These are phyloP conservation scores for Naganishia antarctica DNA, from an alignment of 768 basidiomycete genomes.

Conservation along the genomic window DNA sequence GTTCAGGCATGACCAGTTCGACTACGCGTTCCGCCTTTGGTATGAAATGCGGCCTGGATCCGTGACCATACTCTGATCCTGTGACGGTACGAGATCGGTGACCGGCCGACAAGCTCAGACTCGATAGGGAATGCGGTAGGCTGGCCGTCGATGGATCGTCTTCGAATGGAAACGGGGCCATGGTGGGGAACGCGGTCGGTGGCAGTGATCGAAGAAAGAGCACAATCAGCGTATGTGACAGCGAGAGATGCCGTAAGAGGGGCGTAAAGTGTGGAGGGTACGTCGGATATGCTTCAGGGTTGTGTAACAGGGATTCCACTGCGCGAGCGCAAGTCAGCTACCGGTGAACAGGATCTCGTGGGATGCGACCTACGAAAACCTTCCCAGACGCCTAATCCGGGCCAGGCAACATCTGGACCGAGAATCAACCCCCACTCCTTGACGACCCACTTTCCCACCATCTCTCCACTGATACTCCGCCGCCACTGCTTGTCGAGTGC, in stretches of 20 bases:
- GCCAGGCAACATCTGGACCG: constrained; percentile 38
- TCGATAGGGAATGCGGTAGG: constrained; percentile 24
- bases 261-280: constrained; percentile 43
- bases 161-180: constrained; percentile 40
- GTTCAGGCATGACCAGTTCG: constrained; percentile 48
- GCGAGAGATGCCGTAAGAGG: constrained; percentile 42
- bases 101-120: constrained; percentile 14
- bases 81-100: constrained; percentile 1
- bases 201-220: constrained; percentile 44
- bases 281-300: constrained; percentile 40
- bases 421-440: constrained; percentile 41
- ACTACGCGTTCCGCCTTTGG: constrained; percentile 38
- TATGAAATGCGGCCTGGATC: background rate
- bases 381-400: constrained; percentile 48
- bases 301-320: constrained; percentile 48
- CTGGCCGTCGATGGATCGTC: constrained; percentile 32
- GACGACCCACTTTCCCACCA: constrained; percentile 44
- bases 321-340: background rate
- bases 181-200: constrained; percentile 34
- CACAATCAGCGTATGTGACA: constrained; percentile 46
- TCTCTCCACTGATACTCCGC: constrained; percentile 41
- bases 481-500: constrained; percentile 34
- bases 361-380: constrained; percentile 41
- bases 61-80: background rate
- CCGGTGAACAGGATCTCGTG: background rate